Evolutionary conservation across 192 early-diverging fungal species (phyloP), one percentile per base, ranked within the genome.

Genomic region (Piromyces finnis): DNA sequence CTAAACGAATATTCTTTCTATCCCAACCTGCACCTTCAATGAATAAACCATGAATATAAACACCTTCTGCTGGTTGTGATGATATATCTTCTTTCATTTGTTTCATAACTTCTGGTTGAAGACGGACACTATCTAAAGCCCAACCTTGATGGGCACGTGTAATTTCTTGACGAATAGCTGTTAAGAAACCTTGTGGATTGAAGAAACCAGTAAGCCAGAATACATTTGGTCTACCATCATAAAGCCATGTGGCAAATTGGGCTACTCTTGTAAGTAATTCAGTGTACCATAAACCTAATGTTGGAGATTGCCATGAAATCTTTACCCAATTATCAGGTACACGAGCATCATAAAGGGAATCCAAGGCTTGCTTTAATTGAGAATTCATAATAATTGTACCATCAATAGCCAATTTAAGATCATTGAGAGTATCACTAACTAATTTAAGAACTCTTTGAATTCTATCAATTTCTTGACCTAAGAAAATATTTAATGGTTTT

Each of bases 11-110:
- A 83, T 91, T 91, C 81, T 91, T 91, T 79, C 30, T 30, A 30
- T 78, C 30, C 78, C 78, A 78, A 11, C 86, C 90, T n/a, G 89
- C 90, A 27, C 90, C 90, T 83, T 91, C 90, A 80, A 91, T 91
- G 80, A 88, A 91, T 18, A 91, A 83, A n/a, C 90, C 90, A 82
- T 91, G 86, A 78, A 91, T 91, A 82, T 91, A 91, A 14, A 91
- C 84, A 28, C 90, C 90, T 86, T 91, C 90, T 12, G 87, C 51
- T 26, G 90, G 90, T 17, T 85, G 85, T 2, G 86, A 81, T 12
- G 89, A 89, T 28, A 91, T 91, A 79, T 91, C 90, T 83, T 91
- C 90, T 82, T 91, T 91, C 90, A 91, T 91, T 80, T 91, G 90
- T 83, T 91, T 91, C 87, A 91, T 88, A 13, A 91, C 90, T 83